Evolutionary conservation across 1,139 yeast genomes (phyloP), one percentile per base, ranked within the genome.

Genomic region (Saccharomyces hybrid): DNA sequence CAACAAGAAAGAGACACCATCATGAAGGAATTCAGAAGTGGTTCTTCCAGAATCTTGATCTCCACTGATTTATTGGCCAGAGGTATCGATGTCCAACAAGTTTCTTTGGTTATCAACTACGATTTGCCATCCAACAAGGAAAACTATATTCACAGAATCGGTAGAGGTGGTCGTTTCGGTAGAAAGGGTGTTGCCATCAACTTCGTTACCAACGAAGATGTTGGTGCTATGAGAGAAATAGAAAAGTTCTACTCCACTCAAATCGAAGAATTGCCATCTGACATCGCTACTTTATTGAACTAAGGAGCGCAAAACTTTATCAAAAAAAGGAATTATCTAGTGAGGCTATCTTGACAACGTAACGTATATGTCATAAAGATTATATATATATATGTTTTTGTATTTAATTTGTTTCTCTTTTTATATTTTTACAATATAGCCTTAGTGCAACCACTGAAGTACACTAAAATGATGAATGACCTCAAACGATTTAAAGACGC

Each of bases 161-260:
- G 99, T 84, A 88, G 99, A 83, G 96, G 97, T 81, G 99, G 99
- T 81, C 93, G 99, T 81, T 93, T 93, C 81, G 99, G 99, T 81
- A 86, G 99, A 79, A 93, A 93, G 85, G 99, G 99, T 86, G 97
- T 91, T 73, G 98, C 99, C 70, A 90, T 93, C 82, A 93, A 93
- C 85, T 87, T 93, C 69, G 95, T 91, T 74, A 90, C 98, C 65
- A 83, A 81, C 70, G 84, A 86, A 67, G 98, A 93, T 74, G 89
- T 90, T 72, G 86, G 85, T 71, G 87, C 87, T 80, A 84, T 95
- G 86, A 88, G 97, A 80, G 98, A 91, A 78, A 87, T 93, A 70
- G 99, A 95, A 81, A 89, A 82, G 78, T 93, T 90, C 86, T 93
- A 95, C 88, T 86, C 96, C 66, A 93, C 98, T 69, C 97, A 90